phyloP scores from a whole-genome alignment of 2,329 filamentous ascomycete species.

The Metarhizium brunneum region DNA sequence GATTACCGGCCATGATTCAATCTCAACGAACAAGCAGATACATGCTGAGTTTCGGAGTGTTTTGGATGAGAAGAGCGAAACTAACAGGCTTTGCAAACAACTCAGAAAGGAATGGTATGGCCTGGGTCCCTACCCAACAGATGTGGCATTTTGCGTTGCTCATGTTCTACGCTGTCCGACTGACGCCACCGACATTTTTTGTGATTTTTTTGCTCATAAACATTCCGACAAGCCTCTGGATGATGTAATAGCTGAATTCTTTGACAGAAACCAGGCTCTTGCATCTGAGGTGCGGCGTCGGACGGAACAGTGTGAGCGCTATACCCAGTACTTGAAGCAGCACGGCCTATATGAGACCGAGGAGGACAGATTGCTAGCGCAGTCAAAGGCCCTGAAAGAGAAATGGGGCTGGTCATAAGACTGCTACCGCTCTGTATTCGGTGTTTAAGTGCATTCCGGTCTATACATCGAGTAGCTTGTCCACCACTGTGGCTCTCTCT shows the following conservation, averaged over 20 bases:
- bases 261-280: constrained; percentile 5
- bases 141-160: constrained; percentile 9
- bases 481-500: no score
- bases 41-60: constrained; percentile 8
- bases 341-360: constrained; percentile 10
- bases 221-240: constrained; percentile 5
- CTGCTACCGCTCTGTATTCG: background rate
- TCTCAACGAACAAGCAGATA: constrained; percentile 1
- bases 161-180: constrained; percentile 9
- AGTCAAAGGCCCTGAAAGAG: constrained; percentile 8
- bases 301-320: constrained; percentile 10
- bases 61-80: constrained; percentile 8
- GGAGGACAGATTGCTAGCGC: constrained; percentile 7
- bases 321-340: constrained; percentile 10
- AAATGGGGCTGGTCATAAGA: constrained; percentile 8
- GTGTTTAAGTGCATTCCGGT: no score
- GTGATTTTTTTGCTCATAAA: constrained; percentile 6
- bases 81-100: background rate
- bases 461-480: no score
- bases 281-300: constrained; percentile 8
- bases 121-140: constrained; percentile 1
- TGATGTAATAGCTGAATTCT: constrained; percentile 9
- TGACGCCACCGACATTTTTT: constrained; percentile 8
- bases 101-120: constrained; percentile 11
- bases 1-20: constrained; percentile 10